Evolutionary conservation across 2,329 filamentous ascomycete genomes (phyloP).

Genomic region (Calonectria leucothoes): DNA sequence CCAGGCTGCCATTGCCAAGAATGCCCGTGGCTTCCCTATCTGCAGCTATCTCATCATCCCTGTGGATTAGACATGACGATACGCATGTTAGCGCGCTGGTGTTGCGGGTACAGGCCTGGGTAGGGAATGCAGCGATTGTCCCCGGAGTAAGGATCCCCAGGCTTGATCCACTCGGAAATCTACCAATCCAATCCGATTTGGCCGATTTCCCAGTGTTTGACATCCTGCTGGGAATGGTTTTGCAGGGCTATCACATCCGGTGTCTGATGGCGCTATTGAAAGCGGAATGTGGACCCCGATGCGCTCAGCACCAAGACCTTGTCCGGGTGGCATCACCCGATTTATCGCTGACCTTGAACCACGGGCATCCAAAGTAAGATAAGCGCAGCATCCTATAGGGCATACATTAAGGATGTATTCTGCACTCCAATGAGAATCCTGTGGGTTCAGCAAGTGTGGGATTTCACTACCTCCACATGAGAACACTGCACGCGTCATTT

Average conservation of each 20-base stretch:
- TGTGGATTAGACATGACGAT: background rate
- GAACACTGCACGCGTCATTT: background rate
- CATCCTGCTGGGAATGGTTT: background rate
- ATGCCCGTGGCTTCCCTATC: background rate
- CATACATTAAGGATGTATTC: background rate
- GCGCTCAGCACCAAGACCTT: background rate
- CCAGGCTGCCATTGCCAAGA: background rate
- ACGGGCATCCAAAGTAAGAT: background rate
- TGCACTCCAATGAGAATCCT: background rate
- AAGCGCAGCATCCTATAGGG: background rate
- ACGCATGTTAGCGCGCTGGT: background rate
- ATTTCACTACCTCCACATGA: background rate
- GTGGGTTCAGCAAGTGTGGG: too few relatives aligned
- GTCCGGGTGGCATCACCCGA: background rate
- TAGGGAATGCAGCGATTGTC: background rate
- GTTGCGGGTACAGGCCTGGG: background rate
- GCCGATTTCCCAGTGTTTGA: background rate
- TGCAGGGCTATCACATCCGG: background rate
- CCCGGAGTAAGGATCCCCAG: background rate
- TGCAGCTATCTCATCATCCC: background rate
- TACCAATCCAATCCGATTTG: background rate
- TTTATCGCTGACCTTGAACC: background rate
- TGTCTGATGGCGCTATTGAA: background rate
- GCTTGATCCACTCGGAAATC: background rate
- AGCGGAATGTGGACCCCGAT: conserved; percentile 19